Evolutionary conservation across 768 basidiomycete species (phyloP), one percentile per base, ranked within the genome.

Genomic region (Lactifluus echinatus): DNA sequence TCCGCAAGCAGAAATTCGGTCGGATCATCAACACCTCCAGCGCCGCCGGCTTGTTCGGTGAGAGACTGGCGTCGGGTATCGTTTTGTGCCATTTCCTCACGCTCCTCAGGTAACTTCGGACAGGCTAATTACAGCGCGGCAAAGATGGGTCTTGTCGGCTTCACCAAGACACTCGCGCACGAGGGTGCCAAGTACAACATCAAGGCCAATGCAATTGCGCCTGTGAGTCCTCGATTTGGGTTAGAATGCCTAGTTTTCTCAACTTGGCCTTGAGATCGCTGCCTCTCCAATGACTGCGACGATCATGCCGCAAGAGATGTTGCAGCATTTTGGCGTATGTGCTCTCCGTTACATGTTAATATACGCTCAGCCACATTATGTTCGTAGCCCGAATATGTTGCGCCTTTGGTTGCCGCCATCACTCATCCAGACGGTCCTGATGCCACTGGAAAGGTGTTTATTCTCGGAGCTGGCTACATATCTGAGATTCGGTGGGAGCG

Each of bases 101-200:
- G 3, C 23, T 26, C 26, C 24, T 29, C 11, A 90, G 88, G 93
- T 8, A 97, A 95, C 75, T 89, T 95, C 68, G 96, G 96, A 10
- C 94, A 97, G 72, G 85, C 93, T 12, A 99, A 98, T 71, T 99
- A 98, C 71, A 93, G 93, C 46, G 92, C 95, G 2, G 95, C 94
- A 2, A 98, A 99, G 79, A 94, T 96, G 91, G 93, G 86, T 62
- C 80, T 99, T 34, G 78, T 97, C 50, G 86, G 77, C 0, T 96
- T 97, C 72, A 91, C 93, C 17, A 93, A 92, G 69, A 93, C 95
- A 4, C 79, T 99, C 34, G 93, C 94, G 3, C 75, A 81, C 23
- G 96, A 99, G 71, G 96, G 96, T 34, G 87, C 76, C 36, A 96
- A 95, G 70, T 93, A 95, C 69, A 82, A 82, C 64, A 97, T 97